Evolutionary conservation across 768 basidiomycete species (phyloP), one percentile per base, ranked within the genome.

Genomic region (Antrodiella citrinella): DNA sequence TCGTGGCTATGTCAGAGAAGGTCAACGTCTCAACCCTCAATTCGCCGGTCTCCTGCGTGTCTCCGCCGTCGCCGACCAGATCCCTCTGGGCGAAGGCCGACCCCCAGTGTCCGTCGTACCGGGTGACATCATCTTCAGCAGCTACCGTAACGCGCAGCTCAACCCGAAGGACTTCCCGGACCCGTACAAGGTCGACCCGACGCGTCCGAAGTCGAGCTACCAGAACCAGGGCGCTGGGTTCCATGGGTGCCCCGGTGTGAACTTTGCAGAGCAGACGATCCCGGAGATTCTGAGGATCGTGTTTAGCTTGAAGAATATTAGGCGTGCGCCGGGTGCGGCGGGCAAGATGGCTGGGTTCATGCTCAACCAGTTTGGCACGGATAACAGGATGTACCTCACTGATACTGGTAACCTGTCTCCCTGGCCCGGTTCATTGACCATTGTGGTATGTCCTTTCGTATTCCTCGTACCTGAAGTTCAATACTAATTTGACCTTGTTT

Each of bases 1-100:
- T 4, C 64, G 60, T 7, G 78, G 77, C 18, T 81, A 80, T 55
- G 71, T 75, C 12, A 62, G 71, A 21, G 77, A 81, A 56, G 78
- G 71, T 0, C 71, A 78, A 70, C 65, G 77, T 74, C 24, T 50
- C 20, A 65, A 64, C 48, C 68, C 70, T 4, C 72, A 76, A 53
- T 72, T 65, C 60, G 54, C 65, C 7, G 76, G 71, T 23, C 62
- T 78, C 15, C 72, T 69, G 63, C 59, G 75, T 15, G 55, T 61
- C 22, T 67, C 64, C n/a, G 54, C 54, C 4, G 65, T 62, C 18
- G 67, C 71, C 38, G 59, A 62, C 41, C 45, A 47, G 7, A 67
- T 75, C 40, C 57, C 65, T 21, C 67, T 71, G 52, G 74, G 70
- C 13, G 57, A 58, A 9, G 64, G 61, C 30, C 55, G 64, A 39